Conservation (phyloP, 768 basidiomycete species). For the Mycena rosella region DNA sequence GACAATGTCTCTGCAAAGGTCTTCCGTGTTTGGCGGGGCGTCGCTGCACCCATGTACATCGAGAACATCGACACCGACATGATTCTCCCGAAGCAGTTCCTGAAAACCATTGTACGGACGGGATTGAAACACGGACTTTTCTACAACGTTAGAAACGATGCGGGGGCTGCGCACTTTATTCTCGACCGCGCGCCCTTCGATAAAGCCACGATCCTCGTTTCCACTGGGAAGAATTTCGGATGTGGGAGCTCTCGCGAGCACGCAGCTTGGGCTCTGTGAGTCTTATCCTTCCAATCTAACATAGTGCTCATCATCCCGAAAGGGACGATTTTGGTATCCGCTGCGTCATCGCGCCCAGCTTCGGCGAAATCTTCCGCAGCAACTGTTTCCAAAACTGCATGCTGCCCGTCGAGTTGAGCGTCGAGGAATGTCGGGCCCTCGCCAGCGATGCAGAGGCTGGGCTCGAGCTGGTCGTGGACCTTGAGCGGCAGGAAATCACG, state of each 20-base stretch:
- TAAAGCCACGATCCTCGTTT: constrained; percentile 81
- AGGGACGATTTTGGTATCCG: constrained; percentile 93
- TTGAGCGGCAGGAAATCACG: constrained; percentile 85
- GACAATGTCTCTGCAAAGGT: constrained; percentile 63
- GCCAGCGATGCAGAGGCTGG: constrained; percentile 82
- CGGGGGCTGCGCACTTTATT: constrained; percentile 83
- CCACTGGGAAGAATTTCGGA: constrained; percentile 90
- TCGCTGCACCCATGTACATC: constrained; percentile 82
- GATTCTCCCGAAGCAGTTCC: constrained; percentile 94
- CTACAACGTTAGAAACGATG: constrained; percentile 81
- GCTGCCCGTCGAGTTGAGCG: constrained; percentile 81
- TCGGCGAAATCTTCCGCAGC: constrained; percentile 91
- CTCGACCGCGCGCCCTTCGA: constrained; percentile 85
- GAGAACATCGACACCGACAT: constrained; percentile 92
- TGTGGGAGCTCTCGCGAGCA: constrained; percentile 93
- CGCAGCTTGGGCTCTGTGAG: constrained; percentile 87
- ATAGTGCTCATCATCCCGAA: constrained; percentile 15
- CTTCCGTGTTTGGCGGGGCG: constrained; percentile 78
- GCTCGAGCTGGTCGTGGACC: constrained; percentile 82
- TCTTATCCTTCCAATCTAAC: constrained; percentile 25
- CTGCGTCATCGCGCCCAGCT: constrained; percentile 88
- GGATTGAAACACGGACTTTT: constrained; percentile 89
- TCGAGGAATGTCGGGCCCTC: constrained; percentile 74
- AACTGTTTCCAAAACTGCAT: constrained; percentile 95
- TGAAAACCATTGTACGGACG: constrained; percentile 91